Conservation (phyloP, 208 protist species). For the Trichomonas tenax region DNA sequence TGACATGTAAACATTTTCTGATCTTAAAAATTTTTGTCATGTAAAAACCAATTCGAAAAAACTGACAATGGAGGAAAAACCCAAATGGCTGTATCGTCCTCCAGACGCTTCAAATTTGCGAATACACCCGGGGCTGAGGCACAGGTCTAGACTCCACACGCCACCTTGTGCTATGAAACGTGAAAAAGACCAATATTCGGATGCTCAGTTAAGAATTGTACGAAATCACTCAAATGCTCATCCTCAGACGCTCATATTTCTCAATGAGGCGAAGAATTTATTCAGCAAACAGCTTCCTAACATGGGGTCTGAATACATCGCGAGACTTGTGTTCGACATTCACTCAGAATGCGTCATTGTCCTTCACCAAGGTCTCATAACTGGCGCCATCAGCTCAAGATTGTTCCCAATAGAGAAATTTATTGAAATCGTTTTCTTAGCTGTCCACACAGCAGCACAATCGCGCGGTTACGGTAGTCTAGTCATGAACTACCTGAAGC, state of each 20-base stretch:
- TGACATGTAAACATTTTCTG: no score
- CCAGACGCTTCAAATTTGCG: not conserved
- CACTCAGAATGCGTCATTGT: not conserved
- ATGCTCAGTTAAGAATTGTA: not conserved
- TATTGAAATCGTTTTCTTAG: conserved; percentile 65
- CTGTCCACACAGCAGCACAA: conserved; percentile 52
- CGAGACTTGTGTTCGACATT: conserved; percentile 54
- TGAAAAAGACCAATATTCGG: not conserved
- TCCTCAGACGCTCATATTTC: conserved; percentile 16
- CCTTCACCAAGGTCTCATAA: conserved; percentile 33
- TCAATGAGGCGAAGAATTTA: conserved; percentile 58
- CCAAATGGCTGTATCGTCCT: not conserved
- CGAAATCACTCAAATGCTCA: not conserved
- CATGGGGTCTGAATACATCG: conserved; percentile 65
- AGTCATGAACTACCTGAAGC: conserved; percentile 61
- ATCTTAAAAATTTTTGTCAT: no score
- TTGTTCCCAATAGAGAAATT: conserved; percentile 50
- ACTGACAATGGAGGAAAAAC: no score
- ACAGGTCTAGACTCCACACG: not conserved
- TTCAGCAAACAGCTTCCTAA: conserved; percentile 63
- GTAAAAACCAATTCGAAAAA: no score
- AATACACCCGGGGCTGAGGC: not conserved
- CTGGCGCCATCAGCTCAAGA: conserved; percentile 61
- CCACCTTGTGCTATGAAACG: not conserved
- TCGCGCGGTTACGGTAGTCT: conserved; percentile 52